These are phyloP conservation scores for Rugosomyces carneus DNA, from an alignment of 1,284 basidiomycete species.

Conservation along the genomic window DNA sequence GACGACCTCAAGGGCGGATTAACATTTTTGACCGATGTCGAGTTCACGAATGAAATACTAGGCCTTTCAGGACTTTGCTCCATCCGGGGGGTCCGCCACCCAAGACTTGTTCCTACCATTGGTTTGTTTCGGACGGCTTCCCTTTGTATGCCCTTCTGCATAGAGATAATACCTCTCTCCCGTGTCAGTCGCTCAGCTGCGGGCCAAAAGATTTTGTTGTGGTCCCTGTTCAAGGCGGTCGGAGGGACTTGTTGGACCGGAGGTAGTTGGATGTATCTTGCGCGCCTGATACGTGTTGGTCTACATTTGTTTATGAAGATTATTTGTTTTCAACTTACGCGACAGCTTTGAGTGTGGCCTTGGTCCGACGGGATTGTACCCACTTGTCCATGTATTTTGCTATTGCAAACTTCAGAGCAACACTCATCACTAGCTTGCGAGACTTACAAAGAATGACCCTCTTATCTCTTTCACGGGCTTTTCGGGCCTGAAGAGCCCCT, in stretches of 20 bases:
- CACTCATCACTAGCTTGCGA: conserved; percentile 2
- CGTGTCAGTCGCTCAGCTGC: conserved; percentile 1
- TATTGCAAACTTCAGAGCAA: conserved; percentile 25
- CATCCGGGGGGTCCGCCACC: conserved; percentile 24
- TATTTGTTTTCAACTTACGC: conserved; percentile 49
- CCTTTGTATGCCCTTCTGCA: conserved; percentile 2
- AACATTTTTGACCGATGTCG: conserved; percentile 16
- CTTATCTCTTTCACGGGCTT: conserved; percentile 57
- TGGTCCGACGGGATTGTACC: conserved; percentile 59
- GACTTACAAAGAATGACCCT: conserved; percentile 53
- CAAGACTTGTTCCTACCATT: conserved; percentile 21
- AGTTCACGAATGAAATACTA: conserved; percentile 4
- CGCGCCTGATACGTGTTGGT: conserved; percentile 26
- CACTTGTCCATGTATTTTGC: conserved; percentile 58
- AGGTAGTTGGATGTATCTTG: conserved; percentile 65
- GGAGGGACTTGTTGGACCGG: conserved; percentile 28
- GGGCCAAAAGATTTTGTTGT: conserved; percentile 5
- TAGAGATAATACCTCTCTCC: conserved; percentile 2
- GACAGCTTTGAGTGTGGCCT: conserved; percentile 70
- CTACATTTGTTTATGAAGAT: background rate
- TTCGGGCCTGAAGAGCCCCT: conserved; percentile 53
- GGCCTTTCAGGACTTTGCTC: conserved; percentile 33
- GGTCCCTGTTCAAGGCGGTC: background rate
- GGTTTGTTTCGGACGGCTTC: conserved; percentile 11
- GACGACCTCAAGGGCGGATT: conserved; percentile 24